phyloP scores from a whole-genome alignment of 345 rosid species.

The Eucalyptus melliodora region DNA sequence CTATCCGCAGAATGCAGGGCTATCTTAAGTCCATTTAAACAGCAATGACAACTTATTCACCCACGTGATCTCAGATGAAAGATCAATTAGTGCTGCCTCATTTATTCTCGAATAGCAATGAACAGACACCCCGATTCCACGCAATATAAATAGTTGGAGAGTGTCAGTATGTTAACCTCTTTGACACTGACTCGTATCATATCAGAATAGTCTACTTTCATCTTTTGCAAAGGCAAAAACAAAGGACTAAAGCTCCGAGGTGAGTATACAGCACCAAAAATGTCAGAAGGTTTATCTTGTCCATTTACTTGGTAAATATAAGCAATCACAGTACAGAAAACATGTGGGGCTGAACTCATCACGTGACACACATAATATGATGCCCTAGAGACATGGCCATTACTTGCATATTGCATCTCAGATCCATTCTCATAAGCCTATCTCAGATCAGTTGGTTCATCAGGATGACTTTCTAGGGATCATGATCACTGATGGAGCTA shows the following conservation, averaged over 20 bases:
- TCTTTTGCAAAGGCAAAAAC: not conserved
- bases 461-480: not conserved
- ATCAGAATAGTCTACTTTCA: not conserved
- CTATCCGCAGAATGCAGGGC: not conserved
- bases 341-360: not conserved
- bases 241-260: not conserved
- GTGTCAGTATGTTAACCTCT: not conserved
- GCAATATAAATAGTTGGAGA: not conserved
- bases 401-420: not conserved
- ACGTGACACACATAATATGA: not conserved
- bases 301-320: not conserved
- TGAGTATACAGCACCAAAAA: not conserved
- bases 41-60: not conserved
- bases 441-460: not conserved
- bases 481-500: not conserved
- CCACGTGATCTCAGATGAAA: not conserved
- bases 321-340: not conserved
- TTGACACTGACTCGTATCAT: not conserved
- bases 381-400: not conserved
- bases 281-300: not conserved
- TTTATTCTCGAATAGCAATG: not conserved
- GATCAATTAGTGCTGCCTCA: not conserved
- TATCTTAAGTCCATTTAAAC: not conserved
- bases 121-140: not conserved
- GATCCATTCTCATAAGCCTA: not conserved